Base-by-base conservation (phyloP, 345 rosid genomes). In the Psidium friedrichsthalianum region DNA sequence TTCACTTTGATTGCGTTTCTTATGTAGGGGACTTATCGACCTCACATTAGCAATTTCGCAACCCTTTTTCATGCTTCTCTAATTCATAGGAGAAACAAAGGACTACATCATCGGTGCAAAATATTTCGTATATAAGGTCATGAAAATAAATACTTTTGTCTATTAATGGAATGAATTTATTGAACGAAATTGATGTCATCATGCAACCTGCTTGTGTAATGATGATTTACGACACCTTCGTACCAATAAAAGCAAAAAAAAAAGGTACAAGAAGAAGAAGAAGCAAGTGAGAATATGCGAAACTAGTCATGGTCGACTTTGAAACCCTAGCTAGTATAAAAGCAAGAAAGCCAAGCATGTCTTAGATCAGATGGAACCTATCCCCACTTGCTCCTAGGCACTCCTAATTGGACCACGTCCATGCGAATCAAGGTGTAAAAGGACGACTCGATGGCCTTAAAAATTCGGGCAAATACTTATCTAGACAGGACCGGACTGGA, bases 101-200 rank as follows among this genome's bases (percentile, higher is more conserved):
- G 0, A 20, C 40, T 9, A 20, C 47, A 36, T 21, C 25, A 10
- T 21, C 80, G 2, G 9, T 69, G 47, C 10, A 36, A 36, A 36
- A 0, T 29, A 16, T 1, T 32, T 69, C 9, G 10, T 21, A 18
- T 18, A 18, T 18, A 36, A 9, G 18, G 1, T 32, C 0, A 0
- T 22, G 47, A 36, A 18, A 69, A 40, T 21, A 44, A 9, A 36
- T 36, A 21, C 80, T 69, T 36, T 32, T 24, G 32, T 2, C 80
- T 36, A 21, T 69, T 9, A 36, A 36, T 2, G 47, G 47, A 69
- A 8, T 5, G 80, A 69, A 36, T 69, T 36, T 20, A 29, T 22
- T 2, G 14, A 36, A 22, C 80, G 40, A 18, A 69, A 69, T 69
- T 9, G 3, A 10, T 15, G 22, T 29, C 11, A 29, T 61, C 74